These are phyloP conservation scores for Solanum tacnaense DNA, from an alignment of 257 asterid species.

Conservation along the genomic window DNA sequence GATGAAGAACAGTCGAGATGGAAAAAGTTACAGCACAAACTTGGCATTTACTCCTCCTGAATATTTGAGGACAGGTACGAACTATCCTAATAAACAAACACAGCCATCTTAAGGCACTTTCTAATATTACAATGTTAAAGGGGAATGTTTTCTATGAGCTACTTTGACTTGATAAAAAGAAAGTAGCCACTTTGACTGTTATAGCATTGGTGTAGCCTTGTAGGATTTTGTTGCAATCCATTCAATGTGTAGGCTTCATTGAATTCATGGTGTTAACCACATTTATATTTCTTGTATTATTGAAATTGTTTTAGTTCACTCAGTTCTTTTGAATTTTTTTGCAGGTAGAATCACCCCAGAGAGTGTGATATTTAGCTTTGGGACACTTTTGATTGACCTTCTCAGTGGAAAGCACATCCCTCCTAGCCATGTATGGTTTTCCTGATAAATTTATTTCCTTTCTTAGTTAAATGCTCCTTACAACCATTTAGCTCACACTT, in stretches of 20 bases:
- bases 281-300: background rate
- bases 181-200: background rate
- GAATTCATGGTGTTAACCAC: background rate
- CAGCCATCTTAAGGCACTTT: background rate
- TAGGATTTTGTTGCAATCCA: background rate
- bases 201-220: background rate
- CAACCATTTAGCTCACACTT: background rate
- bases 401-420: slow-evolving; percentile 96
- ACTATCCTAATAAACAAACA: background rate
- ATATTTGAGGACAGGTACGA: slow-evolving; percentile 52
- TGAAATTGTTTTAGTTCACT: background rate
- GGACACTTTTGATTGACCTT: slow-evolving; percentile 88
- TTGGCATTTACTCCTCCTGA: slow-evolving; percentile 80
- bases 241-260: background rate
- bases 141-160: background rate
- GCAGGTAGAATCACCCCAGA: slow-evolving; percentile 82
- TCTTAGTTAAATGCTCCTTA: background rate
- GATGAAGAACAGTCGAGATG: slow-evolving; percentile 70
- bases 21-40: slow-evolving; percentile 77
- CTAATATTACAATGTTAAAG: background rate
- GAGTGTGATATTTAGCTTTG: slow-evolving; percentile 88
- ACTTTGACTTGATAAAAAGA: background rate
- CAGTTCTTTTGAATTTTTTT: slow-evolving; percentile 10
- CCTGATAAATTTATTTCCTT: background rate
- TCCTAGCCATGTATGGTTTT: slow-evolving; percentile 76